phyloP scores from a whole-genome alignment of 2,329 filamentous ascomycete genomes.

The Aspergillus japonicus region DNA sequence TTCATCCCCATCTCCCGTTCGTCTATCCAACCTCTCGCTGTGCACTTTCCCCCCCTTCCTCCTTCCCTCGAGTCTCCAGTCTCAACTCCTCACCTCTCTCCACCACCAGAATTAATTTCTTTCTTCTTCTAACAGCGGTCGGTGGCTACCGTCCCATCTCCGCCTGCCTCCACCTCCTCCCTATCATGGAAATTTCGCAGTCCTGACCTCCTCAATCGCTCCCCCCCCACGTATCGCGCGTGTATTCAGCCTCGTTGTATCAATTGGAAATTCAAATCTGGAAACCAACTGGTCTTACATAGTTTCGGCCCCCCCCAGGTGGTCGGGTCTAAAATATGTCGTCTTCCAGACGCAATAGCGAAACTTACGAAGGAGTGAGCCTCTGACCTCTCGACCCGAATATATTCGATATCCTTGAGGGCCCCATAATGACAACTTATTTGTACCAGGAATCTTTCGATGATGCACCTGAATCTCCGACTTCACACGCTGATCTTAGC shows the following conservation, averaged over 20 bases:
- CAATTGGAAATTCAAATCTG: slow-evolving; percentile 6
- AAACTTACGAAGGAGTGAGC: slow-evolving; percentile 45
- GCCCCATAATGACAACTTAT: slow-evolving; percentile 10
- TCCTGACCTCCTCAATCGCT: background rate
- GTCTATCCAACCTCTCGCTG: slow-evolving; percentile 6
- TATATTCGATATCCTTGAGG: slow-evolving; percentile 7
- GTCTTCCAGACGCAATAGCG: slow-evolving; percentile 40
- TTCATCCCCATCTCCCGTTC: slow-evolving; percentile 7
- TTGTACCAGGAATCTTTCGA: slow-evolving; percentile 71
- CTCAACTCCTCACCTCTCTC: background rate
- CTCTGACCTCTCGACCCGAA: background rate
- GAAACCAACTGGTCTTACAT: slow-evolving; percentile 6
- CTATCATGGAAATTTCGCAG: slow-evolving; percentile 20
- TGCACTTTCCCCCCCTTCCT: slow-evolving; percentile 8
- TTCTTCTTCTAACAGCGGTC: background rate
- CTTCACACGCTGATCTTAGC: slow-evolving; percentile 27
- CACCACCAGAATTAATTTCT: background rate
- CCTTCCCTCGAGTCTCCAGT: background rate
- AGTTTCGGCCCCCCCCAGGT: slow-evolving; percentile 12
- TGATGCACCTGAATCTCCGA: slow-evolving; percentile 62
- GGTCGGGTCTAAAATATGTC: slow-evolving; percentile 20
- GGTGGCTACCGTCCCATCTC: slow-evolving; percentile 10
- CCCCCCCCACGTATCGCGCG: background rate
- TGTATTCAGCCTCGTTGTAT: slow-evolving; percentile 6
- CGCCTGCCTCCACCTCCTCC: slow-evolving; percentile 10